Evolutionary conservation across 116 monocot species (phyloP), one percentile per base, ranked within the genome.

Genomic region (Posidonia oceanica): DNA sequence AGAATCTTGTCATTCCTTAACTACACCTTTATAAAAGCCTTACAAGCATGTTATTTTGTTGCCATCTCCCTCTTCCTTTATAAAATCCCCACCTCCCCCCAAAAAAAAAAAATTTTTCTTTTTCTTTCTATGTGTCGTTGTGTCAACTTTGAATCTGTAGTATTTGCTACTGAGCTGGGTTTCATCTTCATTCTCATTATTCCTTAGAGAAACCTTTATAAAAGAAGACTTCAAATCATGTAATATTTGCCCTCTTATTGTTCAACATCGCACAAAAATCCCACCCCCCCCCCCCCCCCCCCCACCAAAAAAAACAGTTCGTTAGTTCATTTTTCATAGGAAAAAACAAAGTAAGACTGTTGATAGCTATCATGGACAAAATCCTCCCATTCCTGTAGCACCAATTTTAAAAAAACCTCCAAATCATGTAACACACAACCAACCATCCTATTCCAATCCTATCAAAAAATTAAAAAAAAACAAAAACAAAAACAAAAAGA

Each of bases 361-460:
- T 66, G 53, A 66, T 65, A 22, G 58, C 16, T 63, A 61, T 40
- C 36, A 42, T 75, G 61, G 4, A 36, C 13, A 48, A 41, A 39
- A 69, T 75, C 62, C 75, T 21, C 16, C 52, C 69, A 52, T 6
- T 62, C 4, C 20, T 62, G 37, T 75, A 69, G 75, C 54, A 52
- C 36, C 39, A 75, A 67, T 48, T 53, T 75, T 69, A 75, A 69
- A 75, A 69, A 75, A 75, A 59, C 68, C 75, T 18, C n/a, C 59
- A 21, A 37, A 69, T 69, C 75, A 75, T 75, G 75, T 75, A 75
- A 75, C 2, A 5, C 16, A 40, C 11, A 11, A 12, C 22, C 22
- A 29, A 23, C 23, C 37, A 56, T 13, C 23, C 66, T 6, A 29
- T 8, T 12, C 66, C 38, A 67, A 15, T 11, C 23, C 20, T 36